phyloP scores from a whole-genome alignment of 805 yeast genomes.

The Torulaspora indica region DNA sequence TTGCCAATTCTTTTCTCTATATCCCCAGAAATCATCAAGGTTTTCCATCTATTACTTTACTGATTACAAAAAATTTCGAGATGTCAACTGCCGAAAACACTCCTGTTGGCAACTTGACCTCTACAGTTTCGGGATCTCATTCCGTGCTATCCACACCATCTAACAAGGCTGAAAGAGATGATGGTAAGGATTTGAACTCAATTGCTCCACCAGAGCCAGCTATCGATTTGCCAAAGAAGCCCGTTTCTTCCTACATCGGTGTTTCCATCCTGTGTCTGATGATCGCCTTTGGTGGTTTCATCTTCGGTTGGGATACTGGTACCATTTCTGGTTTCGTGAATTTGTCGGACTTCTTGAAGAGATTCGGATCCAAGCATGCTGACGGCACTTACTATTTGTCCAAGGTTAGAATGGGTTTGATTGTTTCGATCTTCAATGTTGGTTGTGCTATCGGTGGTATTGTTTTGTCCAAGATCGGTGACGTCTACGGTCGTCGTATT shows the following conservation, averaged over 20 bases:
- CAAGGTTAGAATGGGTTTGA: constrained; percentile 54
- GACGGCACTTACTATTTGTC: constrained; percentile 40
- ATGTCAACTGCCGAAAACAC: constrained; percentile 14
- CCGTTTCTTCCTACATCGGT: constrained; percentile 28
- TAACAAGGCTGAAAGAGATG: constrained; percentile 32
- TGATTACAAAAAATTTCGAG: constrained; percentile 2
- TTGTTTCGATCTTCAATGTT: constrained; percentile 61
- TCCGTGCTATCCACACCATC: constrained; percentile 30
- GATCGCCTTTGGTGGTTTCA: constrained; percentile 42
- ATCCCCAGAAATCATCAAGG: constrained; percentile 6
- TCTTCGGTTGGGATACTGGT: constrained; percentile 76
- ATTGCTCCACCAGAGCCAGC: constrained; percentile 12
- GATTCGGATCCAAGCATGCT: constrained; percentile 46
- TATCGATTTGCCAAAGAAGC: constrained; percentile 28
- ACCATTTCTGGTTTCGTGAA: constrained; percentile 69
- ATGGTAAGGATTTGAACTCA: constrained; percentile 17
- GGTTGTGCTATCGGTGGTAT: constrained; percentile 77
- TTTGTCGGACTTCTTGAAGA: constrained; percentile 46
- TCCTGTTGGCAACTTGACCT: constrained; percentile 16
- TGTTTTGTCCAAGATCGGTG: constrained; percentile 54
- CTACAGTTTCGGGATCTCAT: constrained; percentile 20
- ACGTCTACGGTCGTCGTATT: constrained; percentile 59
- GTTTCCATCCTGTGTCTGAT: constrained; percentile 38
- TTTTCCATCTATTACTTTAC: constrained; percentile 5
- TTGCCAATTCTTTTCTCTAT: neutral